These are phyloP conservation scores for Magnaporthiopsis incrustans DNA, from an alignment of 2,329 filamentous ascomycete species.

Conservation along the genomic window DNA sequence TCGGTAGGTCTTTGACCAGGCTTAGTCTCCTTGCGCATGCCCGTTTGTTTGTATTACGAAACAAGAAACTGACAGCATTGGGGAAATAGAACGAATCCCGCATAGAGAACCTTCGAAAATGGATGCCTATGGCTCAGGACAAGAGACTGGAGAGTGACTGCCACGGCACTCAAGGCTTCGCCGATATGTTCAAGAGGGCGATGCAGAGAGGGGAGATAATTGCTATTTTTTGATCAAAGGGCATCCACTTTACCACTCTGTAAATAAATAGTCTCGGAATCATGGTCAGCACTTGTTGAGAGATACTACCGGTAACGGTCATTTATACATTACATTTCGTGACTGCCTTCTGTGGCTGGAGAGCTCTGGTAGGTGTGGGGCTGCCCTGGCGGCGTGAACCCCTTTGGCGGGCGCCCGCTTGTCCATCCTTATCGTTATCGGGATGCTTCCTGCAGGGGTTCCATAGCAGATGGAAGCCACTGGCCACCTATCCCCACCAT, in stretches of 20 bases:
- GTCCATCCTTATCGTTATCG: neutral
- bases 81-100: constrained; percentile 46
- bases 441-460: neutral
- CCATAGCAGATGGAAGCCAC: neutral
- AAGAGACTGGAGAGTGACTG: constrained; percentile 48
- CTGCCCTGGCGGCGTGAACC: neutral
- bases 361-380: neutral
- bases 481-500: neutral
- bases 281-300: neutral
- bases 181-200: constrained; percentile 42
- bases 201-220: constrained; percentile 21
- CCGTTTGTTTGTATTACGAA: neutral
- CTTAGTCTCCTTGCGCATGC: neutral
- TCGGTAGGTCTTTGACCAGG: constrained; percentile 39
- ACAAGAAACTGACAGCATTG: constrained; percentile 1
- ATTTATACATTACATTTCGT: neutral
- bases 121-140: constrained; percentile 49
- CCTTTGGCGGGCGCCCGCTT: neutral
- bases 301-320: neutral
- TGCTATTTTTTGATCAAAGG: neutral
- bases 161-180: constrained; percentile 41
- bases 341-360: neutral
- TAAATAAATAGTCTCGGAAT: too few relatives aligned
- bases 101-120: constrained; percentile 57
- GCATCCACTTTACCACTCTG: neutral